Evolutionary conservation across 2,329 filamentous ascomycete genomes (phyloP), one percentile per base, ranked within the genome.

Genomic region (Conoideocrella luteorostrata): DNA sequence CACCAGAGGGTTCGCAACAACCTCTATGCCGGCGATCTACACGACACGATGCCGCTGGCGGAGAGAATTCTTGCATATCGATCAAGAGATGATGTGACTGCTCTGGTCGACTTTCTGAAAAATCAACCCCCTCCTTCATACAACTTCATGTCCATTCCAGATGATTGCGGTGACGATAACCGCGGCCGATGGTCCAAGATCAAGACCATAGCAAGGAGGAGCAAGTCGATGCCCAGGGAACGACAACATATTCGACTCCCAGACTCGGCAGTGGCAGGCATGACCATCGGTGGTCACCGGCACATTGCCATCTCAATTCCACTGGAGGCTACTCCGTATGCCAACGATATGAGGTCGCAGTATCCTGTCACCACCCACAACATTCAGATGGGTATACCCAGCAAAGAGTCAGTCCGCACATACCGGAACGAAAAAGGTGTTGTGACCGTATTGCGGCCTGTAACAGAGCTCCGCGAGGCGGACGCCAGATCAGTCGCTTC

Each of bases 301-400:
- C 73, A 81, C 51, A 80, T 82, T 49, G 75, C 77, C 46, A 81
- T 81, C 41, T 79, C 77, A 0, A 79, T 81, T 35, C 77, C 78
- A 2, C 47, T 72, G 11, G 68, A 77, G 49, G 62, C 75, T 45
- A 69, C 67, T 5, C 67, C 74, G 18, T 59, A 72, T 34, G 65
- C 63, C 3, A 48, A 52, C 28, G 51, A 49, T 24, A 54, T 56
- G 17, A 54, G 56, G 37, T 57, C 62, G 6, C 63, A 67, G 45
- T 62, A 64, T 43, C 61, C 63, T 10, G 52, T 63, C 13, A 58
- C 56, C 30, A 48, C 43, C 44, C 51, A 12, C 50, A 51, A 26
- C 51, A 53, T 37, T 11, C 45, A 35, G 11, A 22, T 29, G 30
- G 37, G 29, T 17, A 35, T 24, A 15, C 21, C 40, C 5, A 40